Evolutionary conservation across 768 basidiomycete genomes (phyloP).

Genomic region (Auricularia sp.): DNA sequence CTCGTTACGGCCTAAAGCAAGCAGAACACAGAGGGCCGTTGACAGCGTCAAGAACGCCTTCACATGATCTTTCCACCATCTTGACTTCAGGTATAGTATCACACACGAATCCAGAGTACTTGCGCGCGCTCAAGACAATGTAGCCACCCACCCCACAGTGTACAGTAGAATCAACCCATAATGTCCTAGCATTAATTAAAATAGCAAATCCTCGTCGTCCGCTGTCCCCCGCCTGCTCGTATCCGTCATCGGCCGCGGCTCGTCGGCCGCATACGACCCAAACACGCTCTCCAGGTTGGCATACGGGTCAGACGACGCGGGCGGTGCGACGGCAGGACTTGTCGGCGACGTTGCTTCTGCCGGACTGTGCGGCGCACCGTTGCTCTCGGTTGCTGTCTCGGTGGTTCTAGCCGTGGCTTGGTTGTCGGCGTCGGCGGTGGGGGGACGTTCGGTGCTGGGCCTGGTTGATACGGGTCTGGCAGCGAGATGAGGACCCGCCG

Average conservation of each 20-base stretch:
- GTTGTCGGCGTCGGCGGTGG: constrained; percentile 18
- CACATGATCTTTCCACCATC: background rate
- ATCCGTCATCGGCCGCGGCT: constrained; percentile 49
- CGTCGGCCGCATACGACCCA: constrained; percentile 57
- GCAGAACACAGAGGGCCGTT: background rate
- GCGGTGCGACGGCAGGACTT: background rate
- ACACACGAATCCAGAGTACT: too few species aligned
- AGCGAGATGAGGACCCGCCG: constrained; percentile 59
- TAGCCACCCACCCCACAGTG: too few species aligned
- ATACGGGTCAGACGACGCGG: constrained; percentile 55
- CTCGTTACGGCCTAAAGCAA: constrained; percentile 53
- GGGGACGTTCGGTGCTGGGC: constrained; percentile 17
- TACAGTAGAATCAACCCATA: too few species aligned
- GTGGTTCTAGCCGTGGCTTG: constrained; percentile 15
- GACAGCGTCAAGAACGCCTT: background rate
- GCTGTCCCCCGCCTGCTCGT: constrained; percentile 25
- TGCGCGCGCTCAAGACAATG: too few species aligned
- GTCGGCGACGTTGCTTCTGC: constrained; percentile 22
- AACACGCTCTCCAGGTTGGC: constrained; percentile 73
- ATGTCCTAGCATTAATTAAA: constrained; percentile 31
- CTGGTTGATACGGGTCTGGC: constrained; percentile 25
- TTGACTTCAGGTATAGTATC: too few species aligned
- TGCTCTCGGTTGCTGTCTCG: constrained; percentile 9
- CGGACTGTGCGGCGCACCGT: constrained; percentile 11
- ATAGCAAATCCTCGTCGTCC: constrained; percentile 60